phyloP scores from a whole-genome alignment of 169 alveolate genomes.

The Plasmodium billcollinsi region DNA sequence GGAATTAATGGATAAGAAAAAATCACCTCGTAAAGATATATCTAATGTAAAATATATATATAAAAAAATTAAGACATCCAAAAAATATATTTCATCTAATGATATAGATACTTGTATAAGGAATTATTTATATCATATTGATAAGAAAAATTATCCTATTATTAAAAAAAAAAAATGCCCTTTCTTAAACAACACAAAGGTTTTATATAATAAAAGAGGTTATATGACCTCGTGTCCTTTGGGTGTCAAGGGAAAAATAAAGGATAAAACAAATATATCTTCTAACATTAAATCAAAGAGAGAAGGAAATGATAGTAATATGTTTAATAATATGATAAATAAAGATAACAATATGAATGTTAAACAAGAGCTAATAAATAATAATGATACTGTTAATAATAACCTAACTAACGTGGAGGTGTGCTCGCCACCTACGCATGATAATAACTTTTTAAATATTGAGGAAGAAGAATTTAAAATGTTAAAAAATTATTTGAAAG shows the following conservation, averaged over 20 bases:
- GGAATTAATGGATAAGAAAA: not conserved
- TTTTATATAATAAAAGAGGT: no score
- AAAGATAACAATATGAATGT: not conserved
- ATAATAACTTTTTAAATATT: no score
- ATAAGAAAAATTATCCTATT: slow-evolving; percentile 34
- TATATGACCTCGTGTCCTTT: no score
- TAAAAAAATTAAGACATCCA: slow-evolving; percentile 19
- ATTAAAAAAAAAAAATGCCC: not conserved
- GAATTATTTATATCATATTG: slow-evolving; percentile 60
- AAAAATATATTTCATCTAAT: slow-evolving; percentile 23
- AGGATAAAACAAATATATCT: not conserved
- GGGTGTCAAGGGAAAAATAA: not conserved
- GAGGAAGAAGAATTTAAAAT: no score
- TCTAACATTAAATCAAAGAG: not conserved
- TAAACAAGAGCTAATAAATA: not conserved
- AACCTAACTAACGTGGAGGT: not conserved
- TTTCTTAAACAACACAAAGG: no score
- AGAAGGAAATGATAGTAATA: not conserved
- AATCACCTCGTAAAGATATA: not conserved
- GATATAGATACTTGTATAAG: slow-evolving; percentile 29
- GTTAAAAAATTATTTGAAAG: no score
- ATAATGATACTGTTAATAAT: not conserved
- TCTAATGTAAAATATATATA: slow-evolving; percentile 12
- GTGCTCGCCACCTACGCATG: no score
- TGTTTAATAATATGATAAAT: not conserved